phyloP scores from a whole-genome alignment of 768 basidiomycete species.

The Amanita molliuscula region DNA sequence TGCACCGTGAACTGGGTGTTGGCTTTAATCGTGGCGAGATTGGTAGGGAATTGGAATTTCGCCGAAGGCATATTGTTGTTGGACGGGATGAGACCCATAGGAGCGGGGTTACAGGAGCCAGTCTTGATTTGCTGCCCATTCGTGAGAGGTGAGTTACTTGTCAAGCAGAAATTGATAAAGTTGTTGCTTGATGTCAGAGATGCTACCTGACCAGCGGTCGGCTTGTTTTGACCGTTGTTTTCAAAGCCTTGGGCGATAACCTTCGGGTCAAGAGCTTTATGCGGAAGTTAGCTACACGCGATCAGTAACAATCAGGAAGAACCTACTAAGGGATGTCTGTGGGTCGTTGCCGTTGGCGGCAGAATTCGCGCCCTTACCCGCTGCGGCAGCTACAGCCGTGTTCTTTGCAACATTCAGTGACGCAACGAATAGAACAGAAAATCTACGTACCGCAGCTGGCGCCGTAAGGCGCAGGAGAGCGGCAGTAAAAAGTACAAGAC shows the following conservation, averaged over 20 bases:
- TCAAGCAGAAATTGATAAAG: constrained; percentile 51
- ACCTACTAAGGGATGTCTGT: constrained; percentile 29
- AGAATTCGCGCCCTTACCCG: neutral
- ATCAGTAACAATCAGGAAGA: neutral
- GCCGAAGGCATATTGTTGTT: constrained; percentile 32
- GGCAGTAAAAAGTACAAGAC: constrained; percentile 28
- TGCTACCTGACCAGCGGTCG: constrained; percentile 34
- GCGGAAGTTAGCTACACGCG: constrained; percentile 1
- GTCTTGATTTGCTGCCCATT: constrained; percentile 35
- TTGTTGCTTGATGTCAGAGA: constrained; percentile 50
- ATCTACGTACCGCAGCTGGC: constrained; percentile 9
- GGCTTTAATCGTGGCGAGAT: constrained; percentile 27
- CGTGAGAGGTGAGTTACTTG: constrained; percentile 35
- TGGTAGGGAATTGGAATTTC: constrained; percentile 35
- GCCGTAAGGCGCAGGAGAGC: constrained; percentile 23
- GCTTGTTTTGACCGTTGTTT: constrained; percentile 32
- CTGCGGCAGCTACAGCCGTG: too few species aligned
- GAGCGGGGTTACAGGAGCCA: constrained; percentile 44
- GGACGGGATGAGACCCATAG: constrained; percentile 38
- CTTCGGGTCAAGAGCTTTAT: constrained; percentile 27
- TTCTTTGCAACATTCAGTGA: neutral
- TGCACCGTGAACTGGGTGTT: constrained; percentile 34
- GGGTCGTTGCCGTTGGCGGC: constrained; percentile 18
- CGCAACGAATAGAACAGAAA: neutral
- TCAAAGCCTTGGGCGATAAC: constrained; percentile 31